Conservation (phyloP, 441 rosid species). For the Populus hybrid region DNA sequence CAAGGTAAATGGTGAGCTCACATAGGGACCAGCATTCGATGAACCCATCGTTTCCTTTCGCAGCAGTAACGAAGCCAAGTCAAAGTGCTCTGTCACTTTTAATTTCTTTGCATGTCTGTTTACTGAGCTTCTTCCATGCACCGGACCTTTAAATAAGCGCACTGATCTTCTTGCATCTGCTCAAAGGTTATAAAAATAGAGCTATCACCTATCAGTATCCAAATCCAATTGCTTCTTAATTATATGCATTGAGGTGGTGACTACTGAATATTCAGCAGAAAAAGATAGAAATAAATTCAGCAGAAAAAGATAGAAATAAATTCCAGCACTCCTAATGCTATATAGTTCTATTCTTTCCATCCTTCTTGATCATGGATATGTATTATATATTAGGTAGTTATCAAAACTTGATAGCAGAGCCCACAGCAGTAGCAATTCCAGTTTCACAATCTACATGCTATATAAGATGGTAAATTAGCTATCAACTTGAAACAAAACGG, state of each 20-base stretch:
- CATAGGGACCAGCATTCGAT: constrained; percentile 45
- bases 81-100: constrained; percentile 32
- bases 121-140: neutral
- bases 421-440: neutral
- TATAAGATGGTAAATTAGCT: neutral
- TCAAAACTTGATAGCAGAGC: neutral
- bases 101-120: constrained; percentile 31
- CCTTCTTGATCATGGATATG: neutral
- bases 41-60: constrained; percentile 32
- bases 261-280: neutral
- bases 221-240: neutral
- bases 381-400: neutral
- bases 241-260: neutral
- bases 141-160: constrained; percentile 19
- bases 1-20: constrained; percentile 57
- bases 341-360: neutral
- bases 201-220: neutral
- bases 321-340: neutral
- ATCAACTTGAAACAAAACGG: neutral
- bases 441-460: neutral
- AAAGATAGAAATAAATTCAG: neutral
- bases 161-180: constrained; percentile 49
- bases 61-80: constrained; percentile 30
- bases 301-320: neutral
- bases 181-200: neutral